A percentile compares a stretch with the other conserved stretches of the same genome.
Evolutionary conservation across 305 asterid species (phyloP).

Genomic region (Plantago coronopus): DNA sequence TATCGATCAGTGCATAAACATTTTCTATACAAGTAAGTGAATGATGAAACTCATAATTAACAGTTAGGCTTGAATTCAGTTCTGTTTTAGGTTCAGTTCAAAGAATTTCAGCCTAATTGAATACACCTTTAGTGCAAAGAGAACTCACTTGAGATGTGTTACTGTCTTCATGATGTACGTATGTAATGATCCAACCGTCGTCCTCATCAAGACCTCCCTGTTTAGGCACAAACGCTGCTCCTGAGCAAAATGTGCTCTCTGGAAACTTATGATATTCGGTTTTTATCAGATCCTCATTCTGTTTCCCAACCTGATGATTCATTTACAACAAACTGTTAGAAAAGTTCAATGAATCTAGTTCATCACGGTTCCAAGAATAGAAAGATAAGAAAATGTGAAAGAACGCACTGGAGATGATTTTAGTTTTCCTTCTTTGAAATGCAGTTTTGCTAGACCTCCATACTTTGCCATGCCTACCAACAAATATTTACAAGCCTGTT

Average conservation of each 20-base stretch:
- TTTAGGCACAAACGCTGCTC: conserved; percentile 56
- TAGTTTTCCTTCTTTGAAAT: conserved; percentile 28
- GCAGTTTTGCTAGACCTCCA: conserved; percentile 62
- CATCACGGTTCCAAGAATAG: background rate
- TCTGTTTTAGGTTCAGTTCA: too few relatives aligned
- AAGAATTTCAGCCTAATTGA: too few relatives aligned
- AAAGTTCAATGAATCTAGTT: background rate
- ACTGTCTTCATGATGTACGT: conserved; percentile 43
- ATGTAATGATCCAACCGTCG: conserved; percentile 62
- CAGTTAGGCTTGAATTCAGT: too few relatives aligned
- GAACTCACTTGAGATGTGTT: conserved; percentile 48
- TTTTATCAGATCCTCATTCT: conserved; percentile 29
- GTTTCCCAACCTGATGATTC: conserved; percentile 13
- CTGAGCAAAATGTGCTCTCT: conserved; percentile 52
- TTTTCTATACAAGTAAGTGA: background rate
- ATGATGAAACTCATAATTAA: background rate
- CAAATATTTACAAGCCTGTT: background rate
- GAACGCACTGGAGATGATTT: conserved; percentile 17
- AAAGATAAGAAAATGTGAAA: background rate
- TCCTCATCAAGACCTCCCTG: conserved; percentile 48
- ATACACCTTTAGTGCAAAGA: background rate
- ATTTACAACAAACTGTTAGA: background rate
- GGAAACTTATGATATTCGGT: conserved; percentile 54
- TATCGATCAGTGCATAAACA: background rate
- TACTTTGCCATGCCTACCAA: conserved; percentile 53